Evolutionary conservation across 805 yeast species (phyloP), one percentile per base, ranked within the genome.

Genomic region (Candida xiaguanensis): DNA sequence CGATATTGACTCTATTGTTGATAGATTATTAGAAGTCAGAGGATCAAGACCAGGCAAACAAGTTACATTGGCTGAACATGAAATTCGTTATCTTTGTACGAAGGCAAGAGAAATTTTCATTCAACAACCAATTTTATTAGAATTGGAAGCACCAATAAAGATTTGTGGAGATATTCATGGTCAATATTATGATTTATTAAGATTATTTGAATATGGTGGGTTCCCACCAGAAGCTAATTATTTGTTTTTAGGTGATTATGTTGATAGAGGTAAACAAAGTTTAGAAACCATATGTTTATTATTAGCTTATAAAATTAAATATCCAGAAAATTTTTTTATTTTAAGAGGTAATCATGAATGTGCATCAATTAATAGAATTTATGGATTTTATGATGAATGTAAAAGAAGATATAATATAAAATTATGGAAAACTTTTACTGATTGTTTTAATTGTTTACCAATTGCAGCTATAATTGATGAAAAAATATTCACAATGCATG

Each of bases 171-270:
- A 91, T 65, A 93, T 91, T 57, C 99, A 91, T 65, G 99, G 99
- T 42, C 99, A 91, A 69, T 91, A 93, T 67, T 91, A 91, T 61
- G 99, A 91, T 66, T 78, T 91, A 55, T 76, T 91, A 61, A 84
- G 99, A 66, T 77, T 91, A 54, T 91, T 91, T 57, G 98, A 93
- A 71, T 91, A 91, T 59, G 98, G 99, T 55, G 99, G 98, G 2
- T 91, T 93, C 75, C 99, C 99, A 1, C 99, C 99, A 9, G 98
- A 93, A 64, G 95, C 98, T 14, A 91, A 91, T 71, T 91, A 91
- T 70, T 72, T 91, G 55, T 91, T 91, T 61, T 69, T 91, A 44
- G 99, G 99, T 50, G 99, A 91, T 74, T 91, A 91, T 60, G 99
- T 91, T 50, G 99, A 91, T 72, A 84, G 99, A 75, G 99, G 99